Percentiles rank a stretch among this genome's conserved stretches.
Evolutionary conservation across 2,329 filamentous ascomycete species (phyloP).

Genomic region (Exserohilum turcica): DNA sequence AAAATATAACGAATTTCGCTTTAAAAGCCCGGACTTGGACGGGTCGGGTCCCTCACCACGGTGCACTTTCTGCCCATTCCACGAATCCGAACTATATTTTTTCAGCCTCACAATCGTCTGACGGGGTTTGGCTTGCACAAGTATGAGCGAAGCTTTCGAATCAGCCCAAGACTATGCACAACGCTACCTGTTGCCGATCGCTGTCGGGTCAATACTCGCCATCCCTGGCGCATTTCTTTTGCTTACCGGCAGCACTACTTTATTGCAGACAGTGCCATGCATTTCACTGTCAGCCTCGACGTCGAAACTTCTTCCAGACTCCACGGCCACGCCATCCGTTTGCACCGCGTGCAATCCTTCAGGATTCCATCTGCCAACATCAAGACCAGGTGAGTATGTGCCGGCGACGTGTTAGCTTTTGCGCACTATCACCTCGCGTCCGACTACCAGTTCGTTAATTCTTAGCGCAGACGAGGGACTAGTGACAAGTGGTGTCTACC

Average conservation of each 20-base stretch:
- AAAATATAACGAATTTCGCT: neutral
- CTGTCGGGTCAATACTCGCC: conserved; percentile 25
- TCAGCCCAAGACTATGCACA: conserved; percentile 30
- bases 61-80: neutral
- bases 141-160: conserved; percentile 29
- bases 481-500: conserved; percentile 15
- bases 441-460: conserved; percentile 6
- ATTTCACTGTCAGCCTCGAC: neutral
- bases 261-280: conserved; percentile 4
- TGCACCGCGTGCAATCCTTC: conserved; percentile 2
- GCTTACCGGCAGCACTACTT: conserved; percentile 18
- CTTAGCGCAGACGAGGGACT: conserved; percentile 20
- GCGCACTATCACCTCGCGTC: neutral
- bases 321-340: neutral
- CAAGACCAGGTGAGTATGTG: conserved; percentile 8
- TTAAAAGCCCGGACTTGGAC: neutral
- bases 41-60: neutral
- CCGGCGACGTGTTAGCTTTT: neutral
- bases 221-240: conserved; percentile 29
- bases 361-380: conserved; percentile 10
- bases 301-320: neutral
- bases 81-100: conserved; percentile 2
- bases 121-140: conserved; percentile 11
- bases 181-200: conserved; percentile 27
- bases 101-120: conserved; percentile 3